A percentile compares a stretch with the other conserved stretches of the same genome.
Evolutionary conservation across 1,284 basidiomycete genomes (phyloP).

Genomic region (Rhodotorula mucilaginosa): DNA sequence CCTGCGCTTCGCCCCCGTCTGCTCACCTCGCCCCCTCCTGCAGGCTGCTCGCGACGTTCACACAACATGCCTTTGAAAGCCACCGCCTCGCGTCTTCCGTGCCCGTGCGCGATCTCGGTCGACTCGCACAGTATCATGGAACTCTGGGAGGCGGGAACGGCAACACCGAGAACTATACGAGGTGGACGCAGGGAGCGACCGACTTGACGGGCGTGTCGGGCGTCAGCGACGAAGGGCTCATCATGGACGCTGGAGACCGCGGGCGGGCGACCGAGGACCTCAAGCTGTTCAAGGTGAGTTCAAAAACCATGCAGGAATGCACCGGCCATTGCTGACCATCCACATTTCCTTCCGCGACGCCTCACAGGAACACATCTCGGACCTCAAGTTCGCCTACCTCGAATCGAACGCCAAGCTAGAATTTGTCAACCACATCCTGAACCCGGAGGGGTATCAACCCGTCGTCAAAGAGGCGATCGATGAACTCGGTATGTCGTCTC

Average conservation of each 20-base stretch:
- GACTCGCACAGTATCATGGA: neutral
- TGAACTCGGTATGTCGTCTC: slow-evolving; percentile 11
- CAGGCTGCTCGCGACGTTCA: slow-evolving; percentile 20
- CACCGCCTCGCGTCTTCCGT: slow-evolving; percentile 22
- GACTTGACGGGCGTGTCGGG: slow-evolving; percentile 22
- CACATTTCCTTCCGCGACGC: no score
- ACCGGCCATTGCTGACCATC: neutral
- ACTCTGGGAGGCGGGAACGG: neutral
- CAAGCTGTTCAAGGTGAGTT: slow-evolving; percentile 32
- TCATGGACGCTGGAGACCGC: slow-evolving; percentile 31
- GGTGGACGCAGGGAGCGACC: slow-evolving; percentile 18
- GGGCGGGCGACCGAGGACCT: slow-evolving; percentile 27
- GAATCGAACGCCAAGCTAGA: slow-evolving; percentile 36
- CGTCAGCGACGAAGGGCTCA: slow-evolving; percentile 24
- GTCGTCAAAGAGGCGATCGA: slow-evolving; percentile 30
- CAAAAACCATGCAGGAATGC: neutral
- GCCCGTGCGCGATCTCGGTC: slow-evolving; percentile 13
- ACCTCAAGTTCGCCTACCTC: slow-evolving; percentile 40
- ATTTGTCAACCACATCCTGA: slow-evolving; percentile 29
- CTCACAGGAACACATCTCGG: slow-evolving; percentile 35
- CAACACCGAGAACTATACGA: slow-evolving; percentile 28
- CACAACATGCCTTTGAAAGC: slow-evolving; percentile 8
- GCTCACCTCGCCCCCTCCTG: neutral
- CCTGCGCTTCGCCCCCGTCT: no score
- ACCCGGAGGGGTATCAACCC: slow-evolving; percentile 10